A percentile compares a stretch with the other conserved stretches of the same genome.
These are phyloP conservation scores for Linum usitatissimum DNA, from an alignment of 345 rosid genomes.

Conservation along the genomic window DNA sequence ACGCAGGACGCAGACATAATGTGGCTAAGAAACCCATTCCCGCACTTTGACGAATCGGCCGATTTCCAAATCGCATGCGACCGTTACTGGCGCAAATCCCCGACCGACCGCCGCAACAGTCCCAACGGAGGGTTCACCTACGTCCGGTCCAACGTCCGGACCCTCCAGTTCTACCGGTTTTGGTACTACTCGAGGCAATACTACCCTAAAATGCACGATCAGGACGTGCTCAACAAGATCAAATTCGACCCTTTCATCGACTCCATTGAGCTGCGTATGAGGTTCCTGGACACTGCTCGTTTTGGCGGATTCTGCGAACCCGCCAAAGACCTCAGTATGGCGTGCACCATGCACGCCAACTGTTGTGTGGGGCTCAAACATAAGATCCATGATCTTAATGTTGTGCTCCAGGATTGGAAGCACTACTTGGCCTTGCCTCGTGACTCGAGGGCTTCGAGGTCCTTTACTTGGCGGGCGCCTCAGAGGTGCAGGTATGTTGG, in stretches of 20 bases:
- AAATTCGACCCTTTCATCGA: constrained; percentile 28
- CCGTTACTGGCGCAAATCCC: not conserved
- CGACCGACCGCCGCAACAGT: not conserved
- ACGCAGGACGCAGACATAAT: constrained; percentile 44
- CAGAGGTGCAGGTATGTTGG: constrained; percentile 35
- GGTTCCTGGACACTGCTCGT: constrained; percentile 50
- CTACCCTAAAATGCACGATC: constrained; percentile 50
- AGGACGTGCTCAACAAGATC: constrained; percentile 67
- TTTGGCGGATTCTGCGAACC: constrained; percentile 69
- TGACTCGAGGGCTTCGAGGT: constrained; percentile 5
- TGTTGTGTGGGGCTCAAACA: constrained; percentile 57
- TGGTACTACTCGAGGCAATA: constrained; percentile 49
- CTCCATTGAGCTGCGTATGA: constrained; percentile 34
- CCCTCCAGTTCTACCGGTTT: constrained; percentile 51
- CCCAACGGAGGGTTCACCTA: constrained; percentile 1
- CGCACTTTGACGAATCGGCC: constrained; percentile 2
- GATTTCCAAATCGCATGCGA: constrained; percentile 4
- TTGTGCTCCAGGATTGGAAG: constrained; percentile 57
- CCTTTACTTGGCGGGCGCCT: constrained; percentile 50
- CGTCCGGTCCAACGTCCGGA: constrained; percentile 30
- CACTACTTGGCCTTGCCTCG: constrained; percentile 24
- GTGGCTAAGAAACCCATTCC: constrained; percentile 50
- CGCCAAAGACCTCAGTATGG: constrained; percentile 39
- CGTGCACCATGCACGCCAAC: constrained; percentile 82
- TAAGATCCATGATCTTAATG: constrained; percentile 47